Conservation (phyloP, 208 protist species). For the Leishmania amazonensis region DNA sequence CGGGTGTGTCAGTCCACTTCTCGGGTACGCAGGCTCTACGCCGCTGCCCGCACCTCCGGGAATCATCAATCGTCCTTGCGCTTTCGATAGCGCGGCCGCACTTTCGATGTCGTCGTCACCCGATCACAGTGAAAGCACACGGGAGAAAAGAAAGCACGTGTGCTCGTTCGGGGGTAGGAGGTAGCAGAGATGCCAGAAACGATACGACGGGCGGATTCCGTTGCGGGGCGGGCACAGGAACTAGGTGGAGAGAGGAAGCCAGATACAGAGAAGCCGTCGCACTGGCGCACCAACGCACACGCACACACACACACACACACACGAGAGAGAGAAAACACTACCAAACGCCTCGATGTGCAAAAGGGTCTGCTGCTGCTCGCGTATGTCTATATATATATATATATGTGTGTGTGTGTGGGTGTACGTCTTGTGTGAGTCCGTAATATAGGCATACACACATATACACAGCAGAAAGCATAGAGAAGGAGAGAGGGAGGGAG, state of each 20-base stretch:
- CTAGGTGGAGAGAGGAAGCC: not conserved
- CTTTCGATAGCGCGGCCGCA: not conserved
- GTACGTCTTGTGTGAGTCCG: not conserved
- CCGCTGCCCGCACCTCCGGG: conserved; percentile 6
- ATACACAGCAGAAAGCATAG: not conserved
- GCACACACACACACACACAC: not conserved
- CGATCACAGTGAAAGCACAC: not conserved
- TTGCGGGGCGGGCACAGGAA: not conserved
- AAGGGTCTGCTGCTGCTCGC: not conserved
- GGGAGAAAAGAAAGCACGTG: not conserved
- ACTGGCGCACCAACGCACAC: not conserved
- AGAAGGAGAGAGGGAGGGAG: not conserved
- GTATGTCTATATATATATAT: not conserved
- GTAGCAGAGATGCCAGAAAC: not conserved
- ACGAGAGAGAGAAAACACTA: not conserved
- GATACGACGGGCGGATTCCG: not conserved
- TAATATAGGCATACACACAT: not conserved
- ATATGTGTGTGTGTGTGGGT: not conserved
- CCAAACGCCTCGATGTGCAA: not conserved
- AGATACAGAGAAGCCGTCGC: not conserved
- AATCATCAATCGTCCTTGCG: conserved; percentile 6
- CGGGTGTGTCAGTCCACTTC: conserved; percentile 8
- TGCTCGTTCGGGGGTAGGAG: not conserved
- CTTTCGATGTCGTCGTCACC: not conserved
- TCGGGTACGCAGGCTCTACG: conserved; percentile 3